These are phyloP conservation scores for Sporobolomyces roseus DNA, from an alignment of 768 basidiomycete species.

Conservation along the genomic window DNA sequence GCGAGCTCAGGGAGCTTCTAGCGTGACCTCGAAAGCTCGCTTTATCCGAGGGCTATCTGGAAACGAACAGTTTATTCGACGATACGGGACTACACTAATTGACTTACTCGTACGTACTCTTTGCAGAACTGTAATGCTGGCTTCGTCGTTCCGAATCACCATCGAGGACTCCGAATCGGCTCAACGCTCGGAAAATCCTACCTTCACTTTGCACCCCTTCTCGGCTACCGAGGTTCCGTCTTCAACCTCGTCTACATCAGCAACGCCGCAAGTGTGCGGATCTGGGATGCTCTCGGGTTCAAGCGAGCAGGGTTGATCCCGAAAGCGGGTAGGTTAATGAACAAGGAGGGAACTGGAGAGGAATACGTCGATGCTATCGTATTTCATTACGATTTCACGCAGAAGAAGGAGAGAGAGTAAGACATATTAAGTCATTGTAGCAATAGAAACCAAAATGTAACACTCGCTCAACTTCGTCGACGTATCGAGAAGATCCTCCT, in stretches of 20 bases:
- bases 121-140: slow-evolving; percentile 80
- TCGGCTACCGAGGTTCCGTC: slow-evolving; percentile 58
- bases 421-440: no score
- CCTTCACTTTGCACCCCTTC: slow-evolving; percentile 69
- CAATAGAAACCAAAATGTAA: not conserved
- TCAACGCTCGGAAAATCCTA: slow-evolving; percentile 69
- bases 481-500: no score
- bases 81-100: no score
- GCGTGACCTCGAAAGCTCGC: no score
- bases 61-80: no score
- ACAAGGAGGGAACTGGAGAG: slow-evolving; percentile 58
- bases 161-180: slow-evolving; percentile 67
- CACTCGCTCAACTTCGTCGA: no score
- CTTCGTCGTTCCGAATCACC: slow-evolving; percentile 65
- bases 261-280: slow-evolving; percentile 59
- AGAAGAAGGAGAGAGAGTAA: not conserved
- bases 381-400: slow-evolving; percentile 27
- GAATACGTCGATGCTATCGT: slow-evolving; percentile 86
- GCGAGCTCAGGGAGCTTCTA: no score
- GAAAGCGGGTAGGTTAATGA: slow-evolving; percentile 59
- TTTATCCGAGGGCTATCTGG: no score
- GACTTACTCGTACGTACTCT: no score
- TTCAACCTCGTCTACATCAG: slow-evolving; percentile 90
- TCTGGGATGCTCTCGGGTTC: slow-evolving; percentile 84
- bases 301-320: slow-evolving; percentile 49